Conservation (phyloP, 495 filamentous ascomycete genomes). For the Neurospora sp. region DNA sequence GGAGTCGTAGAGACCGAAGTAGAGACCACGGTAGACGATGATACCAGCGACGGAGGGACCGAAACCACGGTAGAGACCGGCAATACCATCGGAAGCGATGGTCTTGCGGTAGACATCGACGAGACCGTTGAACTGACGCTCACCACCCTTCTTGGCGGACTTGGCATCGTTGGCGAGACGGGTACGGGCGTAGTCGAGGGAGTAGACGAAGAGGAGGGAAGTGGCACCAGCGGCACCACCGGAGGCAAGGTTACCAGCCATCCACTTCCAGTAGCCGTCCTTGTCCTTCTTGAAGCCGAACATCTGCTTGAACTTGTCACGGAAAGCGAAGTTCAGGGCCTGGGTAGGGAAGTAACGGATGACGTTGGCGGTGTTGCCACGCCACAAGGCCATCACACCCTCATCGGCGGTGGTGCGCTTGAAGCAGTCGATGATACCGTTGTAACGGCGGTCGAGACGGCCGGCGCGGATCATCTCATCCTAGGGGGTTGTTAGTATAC, state of each 20-base stretch:
- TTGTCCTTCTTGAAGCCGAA: conserved; percentile 99
- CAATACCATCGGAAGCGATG: conserved; percentile 92
- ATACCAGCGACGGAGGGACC: conserved; percentile 97
- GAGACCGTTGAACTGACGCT: conserved; percentile 99
- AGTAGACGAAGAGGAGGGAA: conserved; percentile 99
- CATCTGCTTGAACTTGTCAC: conserved; percentile 99
- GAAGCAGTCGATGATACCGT: conserved; percentile 93
- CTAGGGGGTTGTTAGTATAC: conserved; percentile 36
- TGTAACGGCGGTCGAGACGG: conserved; percentile 95
- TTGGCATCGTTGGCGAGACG: conserved; percentile 99
- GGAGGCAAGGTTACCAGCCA: conserved; percentile 98
- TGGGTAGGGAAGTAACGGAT: conserved; percentile 99
- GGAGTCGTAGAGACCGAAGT: conserved; percentile 99
- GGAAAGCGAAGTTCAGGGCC: conserved; percentile 99
- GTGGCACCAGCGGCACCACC: conserved; percentile 99
- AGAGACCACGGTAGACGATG: conserved; percentile 99
- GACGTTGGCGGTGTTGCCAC: conserved; percentile 99
- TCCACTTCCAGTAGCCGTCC: conserved; percentile 98
- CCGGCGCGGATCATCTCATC: conserved; percentile 99
- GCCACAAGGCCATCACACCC: conserved; percentile 81
- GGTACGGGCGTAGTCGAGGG: conserved; percentile 99
- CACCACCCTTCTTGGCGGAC: conserved; percentile 90
- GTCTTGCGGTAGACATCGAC: conserved; percentile 99
- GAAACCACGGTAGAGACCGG: conserved; percentile 99
- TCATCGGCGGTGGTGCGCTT: conserved; percentile 72